These are phyloP conservation scores for Ophiostoma novo-ulmi DNA, from an alignment of 2,329 filamentous ascomycete species.

Conservation along the genomic window DNA sequence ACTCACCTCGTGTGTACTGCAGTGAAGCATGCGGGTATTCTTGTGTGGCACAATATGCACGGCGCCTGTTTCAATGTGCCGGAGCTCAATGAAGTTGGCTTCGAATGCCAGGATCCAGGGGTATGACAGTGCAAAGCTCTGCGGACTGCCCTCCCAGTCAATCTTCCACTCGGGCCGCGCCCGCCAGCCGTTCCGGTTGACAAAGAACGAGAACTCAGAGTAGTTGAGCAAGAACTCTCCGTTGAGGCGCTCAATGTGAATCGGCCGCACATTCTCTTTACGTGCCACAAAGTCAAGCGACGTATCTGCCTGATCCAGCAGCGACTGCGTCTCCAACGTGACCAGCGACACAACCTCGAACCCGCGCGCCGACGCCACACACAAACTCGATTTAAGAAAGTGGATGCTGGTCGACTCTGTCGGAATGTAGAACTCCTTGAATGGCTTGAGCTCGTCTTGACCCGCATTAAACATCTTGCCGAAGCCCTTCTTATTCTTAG, in stretches of 20 bases:
- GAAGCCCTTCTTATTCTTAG: constrained; percentile 92
- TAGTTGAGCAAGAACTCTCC: constrained; percentile 98
- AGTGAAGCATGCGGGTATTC: constrained; percentile 96
- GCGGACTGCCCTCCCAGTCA: constrained; percentile 91
- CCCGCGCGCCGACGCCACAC: constrained; percentile 88
- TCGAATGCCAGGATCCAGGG: constrained; percentile 98
- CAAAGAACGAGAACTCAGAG: constrained; percentile 98
- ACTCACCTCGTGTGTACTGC: constrained; percentile 89
- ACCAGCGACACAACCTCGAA: constrained; percentile 97
- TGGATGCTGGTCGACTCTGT: constrained; percentile 98
- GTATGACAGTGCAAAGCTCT: constrained; percentile 88
- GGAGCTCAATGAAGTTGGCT: constrained; percentile 92
- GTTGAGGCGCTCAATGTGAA: constrained; percentile 94
- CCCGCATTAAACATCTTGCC: constrained; percentile 91
- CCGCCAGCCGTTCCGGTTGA: constrained; percentile 97
- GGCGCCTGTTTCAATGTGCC: constrained; percentile 88
- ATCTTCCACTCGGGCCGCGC: constrained; percentile 95
- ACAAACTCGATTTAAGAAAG: constrained; percentile 93
- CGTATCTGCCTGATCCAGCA: constrained; percentile 95
- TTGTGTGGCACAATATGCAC: constrained; percentile 95
- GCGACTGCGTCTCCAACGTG: constrained; percentile 94
- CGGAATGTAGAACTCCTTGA: constrained; percentile 98
- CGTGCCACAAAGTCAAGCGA: constrained; percentile 94
- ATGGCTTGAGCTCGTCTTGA: constrained; percentile 91
- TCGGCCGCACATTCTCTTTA: constrained; percentile 88